phyloP scores from a whole-genome alignment of 805 yeast species.

The Cyberlindnera mrakii region DNA sequence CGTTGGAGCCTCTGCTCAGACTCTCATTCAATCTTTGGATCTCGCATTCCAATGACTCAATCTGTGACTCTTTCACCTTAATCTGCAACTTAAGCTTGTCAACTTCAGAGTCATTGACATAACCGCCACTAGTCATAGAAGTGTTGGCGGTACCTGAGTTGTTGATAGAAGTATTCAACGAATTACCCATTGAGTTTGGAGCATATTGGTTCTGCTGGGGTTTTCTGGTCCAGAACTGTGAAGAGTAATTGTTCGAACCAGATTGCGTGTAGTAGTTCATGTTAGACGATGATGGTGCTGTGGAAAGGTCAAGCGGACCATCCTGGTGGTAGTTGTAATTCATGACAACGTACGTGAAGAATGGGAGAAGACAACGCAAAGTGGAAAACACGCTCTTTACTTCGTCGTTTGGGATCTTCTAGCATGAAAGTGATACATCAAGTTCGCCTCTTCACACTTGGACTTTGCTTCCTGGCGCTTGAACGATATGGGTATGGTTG shows the following conservation, averaged over 20 bases:
- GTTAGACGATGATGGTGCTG: slow-evolving; percentile 12
- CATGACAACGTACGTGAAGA: neutral
- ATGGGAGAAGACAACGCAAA: neutral
- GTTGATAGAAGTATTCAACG: slow-evolving; percentile 1
- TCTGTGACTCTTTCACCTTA: slow-evolving; percentile 47
- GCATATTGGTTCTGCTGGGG: slow-evolving; percentile 4
- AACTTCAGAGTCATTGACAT: slow-evolving; percentile 11
- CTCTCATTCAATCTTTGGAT: slow-evolving; percentile 31
- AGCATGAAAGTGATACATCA: neutral
- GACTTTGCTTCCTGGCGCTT: too few relatives aligned
- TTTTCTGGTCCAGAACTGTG: slow-evolving; percentile 7
- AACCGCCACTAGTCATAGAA: neutral
- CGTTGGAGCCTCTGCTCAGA: neutral
- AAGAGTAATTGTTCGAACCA: slow-evolving; percentile 2
- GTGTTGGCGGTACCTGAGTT: neutral
- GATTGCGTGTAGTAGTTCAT: slow-evolving; percentile 3
- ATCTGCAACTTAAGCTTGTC: slow-evolving; percentile 45
- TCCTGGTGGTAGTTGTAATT: slow-evolving; percentile 7
- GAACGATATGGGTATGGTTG: neutral
- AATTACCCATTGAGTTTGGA: slow-evolving; percentile 1
- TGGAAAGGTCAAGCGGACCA: slow-evolving; percentile 9
- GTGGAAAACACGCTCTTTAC: too few relatives aligned
- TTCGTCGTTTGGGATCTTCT: too few relatives aligned
- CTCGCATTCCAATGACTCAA: slow-evolving; percentile 40
- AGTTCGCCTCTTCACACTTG: neutral